phyloP scores from a whole-genome alignment of 768 basidiomycete genomes.

The Plicaturopsis crispa region DNA sequence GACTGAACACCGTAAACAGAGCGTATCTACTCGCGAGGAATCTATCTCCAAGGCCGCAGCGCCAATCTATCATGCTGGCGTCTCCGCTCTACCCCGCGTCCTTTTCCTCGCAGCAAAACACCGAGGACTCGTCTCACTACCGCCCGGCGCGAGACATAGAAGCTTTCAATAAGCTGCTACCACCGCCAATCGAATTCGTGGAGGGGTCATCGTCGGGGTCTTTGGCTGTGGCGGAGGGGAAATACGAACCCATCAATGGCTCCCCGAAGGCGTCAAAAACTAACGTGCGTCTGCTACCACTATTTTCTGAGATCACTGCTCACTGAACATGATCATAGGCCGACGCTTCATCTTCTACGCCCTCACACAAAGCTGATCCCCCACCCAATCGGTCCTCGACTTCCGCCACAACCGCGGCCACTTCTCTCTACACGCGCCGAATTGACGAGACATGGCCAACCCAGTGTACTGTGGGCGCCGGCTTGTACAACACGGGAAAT shows the following conservation, averaged over 20 bases:
- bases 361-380: too few relatives aligned
- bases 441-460: conserved; percentile 63
- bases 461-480: conserved; percentile 40
- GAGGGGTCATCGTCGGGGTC: conserved; percentile 79
- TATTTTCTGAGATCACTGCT: conserved; percentile 1
- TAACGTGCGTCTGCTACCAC: conserved; percentile 32
- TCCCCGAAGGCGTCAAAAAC: conserved; percentile 43
- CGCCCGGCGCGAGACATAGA: conserved; percentile 66
- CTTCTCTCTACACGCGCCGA: conserved; percentile 40
- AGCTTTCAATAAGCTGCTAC: conserved; percentile 69
- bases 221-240: conserved; percentile 63
- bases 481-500: conserved; percentile 83
- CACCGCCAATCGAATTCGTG: conserved; percentile 75
- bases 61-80: too few relatives aligned
- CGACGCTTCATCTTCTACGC: conserved; percentile 1
- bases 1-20: too few relatives aligned
- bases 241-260: conserved; percentile 77
- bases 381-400: too few relatives aligned
- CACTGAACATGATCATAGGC: too few relatives aligned
- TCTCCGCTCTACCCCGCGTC: conserved; percentile 51
- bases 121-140: conserved; percentile 49
- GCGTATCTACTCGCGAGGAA: too few relatives aligned
- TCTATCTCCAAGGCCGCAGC: too few relatives aligned
- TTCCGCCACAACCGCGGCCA: conserved; percentile 21
- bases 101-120: conserved; percentile 40